Conservation (phyloP, 345 rosid species). For the Pugionium cornutum region DNA sequence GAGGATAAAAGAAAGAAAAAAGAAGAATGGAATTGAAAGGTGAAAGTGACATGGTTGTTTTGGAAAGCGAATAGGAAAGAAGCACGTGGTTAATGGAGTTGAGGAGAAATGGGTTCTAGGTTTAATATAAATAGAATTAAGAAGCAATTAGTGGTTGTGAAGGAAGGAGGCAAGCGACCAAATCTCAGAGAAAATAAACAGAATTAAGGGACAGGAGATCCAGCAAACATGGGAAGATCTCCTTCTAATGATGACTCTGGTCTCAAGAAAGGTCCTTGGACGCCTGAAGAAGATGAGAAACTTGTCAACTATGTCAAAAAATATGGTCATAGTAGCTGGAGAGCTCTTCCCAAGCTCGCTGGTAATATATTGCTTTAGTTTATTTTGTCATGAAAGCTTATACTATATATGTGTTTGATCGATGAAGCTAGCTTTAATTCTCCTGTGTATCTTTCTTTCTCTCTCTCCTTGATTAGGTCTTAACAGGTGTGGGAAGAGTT, state of each 20-base stretch:
- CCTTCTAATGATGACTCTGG: conserved; percentile 65
- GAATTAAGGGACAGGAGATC: conserved; percentile 18
- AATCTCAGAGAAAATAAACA: conserved; percentile 27
- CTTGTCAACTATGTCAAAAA: conserved; percentile 59
- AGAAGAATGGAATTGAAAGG: conserved; percentile 38
- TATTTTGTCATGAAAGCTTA: not conserved
- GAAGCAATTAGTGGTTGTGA: conserved; percentile 59
- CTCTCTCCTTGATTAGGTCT: conserved; percentile 46
- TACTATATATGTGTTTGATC: no score
- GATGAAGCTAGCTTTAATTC: no score
- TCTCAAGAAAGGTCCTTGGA: conserved; percentile 91
- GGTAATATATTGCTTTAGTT: conserved; percentile 39
- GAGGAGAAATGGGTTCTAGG: conserved; percentile 38
- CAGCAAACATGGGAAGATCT: conserved; percentile 60
- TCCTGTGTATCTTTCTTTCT: not conserved
- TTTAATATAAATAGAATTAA: conserved; percentile 55
- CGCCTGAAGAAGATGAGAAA: conserved; percentile 79
- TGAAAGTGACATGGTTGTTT: conserved; percentile 43
- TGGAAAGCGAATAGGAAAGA: conserved; percentile 36
- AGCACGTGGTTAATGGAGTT: conserved; percentile 37
- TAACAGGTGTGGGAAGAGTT: conserved; percentile 85
- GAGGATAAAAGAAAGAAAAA: conserved; percentile 18
- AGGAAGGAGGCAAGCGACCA: conserved; percentile 50
- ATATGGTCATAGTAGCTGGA: conserved; percentile 92
- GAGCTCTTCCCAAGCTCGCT: conserved; percentile 86